Evolutionary conservation across 2,329 filamentous ascomycete genomes (phyloP).

Genomic region (Exophiala xenobiotica): DNA sequence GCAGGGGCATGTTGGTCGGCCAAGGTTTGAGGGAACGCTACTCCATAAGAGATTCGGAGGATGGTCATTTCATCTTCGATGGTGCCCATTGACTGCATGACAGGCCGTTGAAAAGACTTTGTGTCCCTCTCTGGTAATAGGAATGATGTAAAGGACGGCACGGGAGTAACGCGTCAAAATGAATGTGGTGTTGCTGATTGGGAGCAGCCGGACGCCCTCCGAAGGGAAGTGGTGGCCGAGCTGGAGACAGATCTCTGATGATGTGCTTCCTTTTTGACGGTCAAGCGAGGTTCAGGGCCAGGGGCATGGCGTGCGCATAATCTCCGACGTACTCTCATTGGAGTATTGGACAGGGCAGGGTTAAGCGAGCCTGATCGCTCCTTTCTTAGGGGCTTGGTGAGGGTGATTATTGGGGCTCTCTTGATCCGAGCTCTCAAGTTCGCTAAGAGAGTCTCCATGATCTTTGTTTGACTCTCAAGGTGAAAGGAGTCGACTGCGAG

Average conservation of each 20-base stretch:
- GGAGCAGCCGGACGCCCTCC: background rate
- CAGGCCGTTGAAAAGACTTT: background rate
- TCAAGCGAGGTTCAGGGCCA: background rate
- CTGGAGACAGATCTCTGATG: background rate
- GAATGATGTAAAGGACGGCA: too few relatives aligned
- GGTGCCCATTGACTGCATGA: too few relatives aligned
- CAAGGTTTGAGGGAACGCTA: conserved; percentile 12
- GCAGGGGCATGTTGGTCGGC: conserved; percentile 9
- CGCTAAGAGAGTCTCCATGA: background rate
- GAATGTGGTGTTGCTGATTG: background rate
- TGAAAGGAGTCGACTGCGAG: too few relatives aligned
- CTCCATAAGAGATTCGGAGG: too few relatives aligned
- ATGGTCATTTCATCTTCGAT: too few relatives aligned
- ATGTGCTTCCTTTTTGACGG: background rate
- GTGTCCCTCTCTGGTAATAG: background rate
- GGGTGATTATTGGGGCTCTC: background rate
- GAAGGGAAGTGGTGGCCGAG: background rate
- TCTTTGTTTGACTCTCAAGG: background rate
- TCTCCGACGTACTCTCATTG: conserved; percentile 23
- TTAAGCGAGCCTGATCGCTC: conserved; percentile 13
- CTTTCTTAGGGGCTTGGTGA: background rate
- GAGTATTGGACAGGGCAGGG: background rate
- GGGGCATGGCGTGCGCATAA: conserved; percentile 18
- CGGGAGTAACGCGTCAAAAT: too few relatives aligned
- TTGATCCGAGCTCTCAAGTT: background rate